phyloP scores from a whole-genome alignment of 1,139 yeast species.

The Saccharomyces pastorianus region DNA sequence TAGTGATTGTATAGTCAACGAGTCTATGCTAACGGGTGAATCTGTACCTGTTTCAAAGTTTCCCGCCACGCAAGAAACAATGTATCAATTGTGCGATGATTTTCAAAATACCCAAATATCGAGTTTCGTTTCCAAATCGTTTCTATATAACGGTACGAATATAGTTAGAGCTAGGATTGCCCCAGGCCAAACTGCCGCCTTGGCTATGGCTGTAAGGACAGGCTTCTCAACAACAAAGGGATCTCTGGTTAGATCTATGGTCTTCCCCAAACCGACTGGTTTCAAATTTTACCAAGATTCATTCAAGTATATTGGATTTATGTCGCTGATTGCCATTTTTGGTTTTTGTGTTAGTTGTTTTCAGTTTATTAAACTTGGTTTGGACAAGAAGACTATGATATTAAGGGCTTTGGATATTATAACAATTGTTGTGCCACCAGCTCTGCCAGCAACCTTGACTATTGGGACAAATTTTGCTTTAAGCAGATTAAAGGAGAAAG shows the following conservation, averaged over 20 bases:
- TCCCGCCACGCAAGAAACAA: slow-evolving; percentile 56
- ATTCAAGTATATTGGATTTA: slow-evolving; percentile 88
- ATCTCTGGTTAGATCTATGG: slow-evolving; percentile 87
- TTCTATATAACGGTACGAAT: slow-evolving; percentile 80
- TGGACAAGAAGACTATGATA: slow-evolving; percentile 61
- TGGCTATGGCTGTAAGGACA: slow-evolving; percentile 80
- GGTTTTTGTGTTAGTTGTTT: slow-evolving; percentile 82
- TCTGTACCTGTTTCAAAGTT: slow-evolving; percentile 89
- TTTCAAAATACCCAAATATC: slow-evolving; percentile 51
- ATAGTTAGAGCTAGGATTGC: slow-evolving; percentile 72
- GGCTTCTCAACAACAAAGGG: slow-evolving; percentile 97
- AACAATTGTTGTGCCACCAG: slow-evolving; percentile 97
- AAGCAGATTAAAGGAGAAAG: slow-evolving; percentile 55
- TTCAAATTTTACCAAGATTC: slow-evolving; percentile 92
- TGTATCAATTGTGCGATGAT: slow-evolving; percentile 46
- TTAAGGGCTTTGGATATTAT: slow-evolving; percentile 87
- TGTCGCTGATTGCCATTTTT: slow-evolving; percentile 74
- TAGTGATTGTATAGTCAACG: slow-evolving; percentile 92
- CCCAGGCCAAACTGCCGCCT: slow-evolving; percentile 43
- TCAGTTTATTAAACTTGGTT: slow-evolving; percentile 69
- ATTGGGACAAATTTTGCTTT: slow-evolving; percentile 94
- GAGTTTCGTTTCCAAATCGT: slow-evolving; percentile 61
- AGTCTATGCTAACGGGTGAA: slow-evolving; percentile 95
- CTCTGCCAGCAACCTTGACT: slow-evolving; percentile 92
- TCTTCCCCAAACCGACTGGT: slow-evolving; percentile 90